Evolutionary conservation across 2,329 filamentous ascomycete species (phyloP), one percentile per base, ranked within the genome.

Genomic region (Bisporella sp.): DNA sequence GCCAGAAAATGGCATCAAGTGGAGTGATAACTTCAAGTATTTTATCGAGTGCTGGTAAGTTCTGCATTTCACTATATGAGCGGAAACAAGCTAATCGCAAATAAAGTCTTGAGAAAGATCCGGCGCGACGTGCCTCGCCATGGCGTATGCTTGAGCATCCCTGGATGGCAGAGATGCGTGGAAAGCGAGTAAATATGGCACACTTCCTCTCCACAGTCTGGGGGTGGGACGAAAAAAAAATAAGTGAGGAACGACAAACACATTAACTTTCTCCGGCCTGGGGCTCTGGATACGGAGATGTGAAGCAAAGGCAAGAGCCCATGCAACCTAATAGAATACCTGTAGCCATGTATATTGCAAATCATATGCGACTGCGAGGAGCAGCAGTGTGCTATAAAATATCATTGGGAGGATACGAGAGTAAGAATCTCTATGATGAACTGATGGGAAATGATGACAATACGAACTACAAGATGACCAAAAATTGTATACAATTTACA

Each of bases 91-190:
- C 55, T 47, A 48, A 46, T 32, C 41, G 39, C 32, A 12, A 45
- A 31, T 5, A 44, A 35, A 97, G 93, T 72, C 79, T 99, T 51
- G 93, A 99, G 69, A 99, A 99, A 71, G 89, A 96, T 61, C 84
- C 89, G 21, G 79, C 78, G 51, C 82, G 91, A 63, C 79, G 93
- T 66, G 93, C 92, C 31, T 95, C 88, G 53, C 93, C 93, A 9
- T 99, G 93, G 93, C 88, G 92, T 63, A 99, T 99, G 91, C 81
- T 96, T 57, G 93, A 99, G 66, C 93, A 99, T 71, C 93, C 93
- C 2, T 99, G 93, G 93, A 96, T 99, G 85, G 75, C 89, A 41
- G 93, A 99, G 64, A 97, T 97, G 89, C 86, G 85, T 63, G 78
- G 82, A 49, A 97, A 96, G 76, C 89, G 93, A 60, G 93, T 99